A percentile compares a stretch with the other conserved stretches of the same genome.
These are phyloP conservation scores for Citrullus colocynthis DNA, from an alignment of 306 rosid genomes.

Conservation along the genomic window DNA sequence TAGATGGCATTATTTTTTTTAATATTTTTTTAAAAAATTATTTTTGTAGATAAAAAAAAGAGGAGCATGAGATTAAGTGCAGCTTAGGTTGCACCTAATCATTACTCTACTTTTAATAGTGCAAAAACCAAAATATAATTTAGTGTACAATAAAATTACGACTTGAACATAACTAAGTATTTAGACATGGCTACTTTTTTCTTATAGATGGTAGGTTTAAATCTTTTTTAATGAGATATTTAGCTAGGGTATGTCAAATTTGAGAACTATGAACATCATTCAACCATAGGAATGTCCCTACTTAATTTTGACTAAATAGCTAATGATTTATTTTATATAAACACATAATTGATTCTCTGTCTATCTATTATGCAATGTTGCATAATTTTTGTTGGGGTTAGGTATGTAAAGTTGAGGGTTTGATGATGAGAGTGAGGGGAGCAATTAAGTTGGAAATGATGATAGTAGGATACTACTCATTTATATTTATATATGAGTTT, in stretches of 20 bases:
- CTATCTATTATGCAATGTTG: not conserved
- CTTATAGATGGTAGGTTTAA: not conserved
- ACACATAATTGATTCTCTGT: not conserved
- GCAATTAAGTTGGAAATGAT: constrained; percentile 1
- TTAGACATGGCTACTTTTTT: not conserved
- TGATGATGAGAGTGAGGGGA: not conserved
- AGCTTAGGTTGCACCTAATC: too few relatives aligned
- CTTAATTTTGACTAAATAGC: not conserved
- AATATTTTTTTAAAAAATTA: too few relatives aligned
- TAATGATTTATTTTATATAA: not conserved
- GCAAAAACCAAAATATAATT: not conserved
- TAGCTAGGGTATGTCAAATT: not conserved
- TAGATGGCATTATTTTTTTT: too few relatives aligned
- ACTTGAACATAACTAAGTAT: not conserved
- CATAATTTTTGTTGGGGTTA: not conserved
- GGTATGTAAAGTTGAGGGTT: not conserved
- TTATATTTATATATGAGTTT: not conserved
- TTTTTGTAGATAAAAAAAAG: too few relatives aligned
- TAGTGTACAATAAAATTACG: too few relatives aligned
- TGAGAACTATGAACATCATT: not conserved
- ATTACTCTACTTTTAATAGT: too few relatives aligned
- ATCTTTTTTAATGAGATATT: not conserved
- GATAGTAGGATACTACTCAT: not conserved
- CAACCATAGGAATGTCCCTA: not conserved
- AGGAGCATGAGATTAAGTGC: too few relatives aligned